phyloP scores from a whole-genome alignment of 2,329 filamentous ascomycete species.

The Microcera coccophila region DNA sequence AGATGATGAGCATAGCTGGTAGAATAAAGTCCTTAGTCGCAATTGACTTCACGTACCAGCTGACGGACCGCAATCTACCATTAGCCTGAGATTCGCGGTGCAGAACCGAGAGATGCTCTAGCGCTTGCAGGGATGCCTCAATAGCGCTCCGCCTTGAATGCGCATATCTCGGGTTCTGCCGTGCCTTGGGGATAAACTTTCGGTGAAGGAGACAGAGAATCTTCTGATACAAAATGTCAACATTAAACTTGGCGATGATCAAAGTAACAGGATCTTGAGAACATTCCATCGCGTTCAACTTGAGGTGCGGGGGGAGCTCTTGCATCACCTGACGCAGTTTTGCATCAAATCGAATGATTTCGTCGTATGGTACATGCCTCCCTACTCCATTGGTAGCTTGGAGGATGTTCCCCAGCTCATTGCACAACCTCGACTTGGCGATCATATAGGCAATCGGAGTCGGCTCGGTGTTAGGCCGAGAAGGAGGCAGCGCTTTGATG shows the following conservation, averaged over 20 bases:
- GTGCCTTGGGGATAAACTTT: conserved; percentile 75
- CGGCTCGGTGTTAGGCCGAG: conserved; percentile 63
- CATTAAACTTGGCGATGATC: conserved; percentile 77
- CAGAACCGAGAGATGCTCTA: conserved; percentile 72
- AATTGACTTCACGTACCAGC: conserved; percentile 75
- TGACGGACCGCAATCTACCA: conserved; percentile 67
- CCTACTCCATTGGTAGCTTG: conserved; percentile 58
- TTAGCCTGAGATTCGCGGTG: conserved; percentile 69
- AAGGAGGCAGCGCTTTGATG: conserved; percentile 63
- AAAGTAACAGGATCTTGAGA: conserved; percentile 77
- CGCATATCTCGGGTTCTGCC: conserved; percentile 74
- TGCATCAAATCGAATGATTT: conserved; percentile 59
- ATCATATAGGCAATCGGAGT: conserved; percentile 80
- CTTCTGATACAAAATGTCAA: conserved; percentile 85
- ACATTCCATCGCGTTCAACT: conserved; percentile 69
- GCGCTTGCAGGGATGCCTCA: conserved; percentile 77
- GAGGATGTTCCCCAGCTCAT: conserved; percentile 67
- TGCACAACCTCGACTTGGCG: conserved; percentile 63
- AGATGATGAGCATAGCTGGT: conserved; percentile 76
- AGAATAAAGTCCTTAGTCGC: conserved; percentile 83
- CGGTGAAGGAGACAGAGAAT: conserved; percentile 85
- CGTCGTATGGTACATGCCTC: conserved; percentile 57
- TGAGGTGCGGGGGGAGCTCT: conserved; percentile 74
- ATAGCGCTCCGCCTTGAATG: conserved; percentile 82
- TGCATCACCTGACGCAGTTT: conserved; percentile 59